Conservation (phyloP, 169 alveolate genomes). For the Pseudocohnilembus persalinus region DNA sequence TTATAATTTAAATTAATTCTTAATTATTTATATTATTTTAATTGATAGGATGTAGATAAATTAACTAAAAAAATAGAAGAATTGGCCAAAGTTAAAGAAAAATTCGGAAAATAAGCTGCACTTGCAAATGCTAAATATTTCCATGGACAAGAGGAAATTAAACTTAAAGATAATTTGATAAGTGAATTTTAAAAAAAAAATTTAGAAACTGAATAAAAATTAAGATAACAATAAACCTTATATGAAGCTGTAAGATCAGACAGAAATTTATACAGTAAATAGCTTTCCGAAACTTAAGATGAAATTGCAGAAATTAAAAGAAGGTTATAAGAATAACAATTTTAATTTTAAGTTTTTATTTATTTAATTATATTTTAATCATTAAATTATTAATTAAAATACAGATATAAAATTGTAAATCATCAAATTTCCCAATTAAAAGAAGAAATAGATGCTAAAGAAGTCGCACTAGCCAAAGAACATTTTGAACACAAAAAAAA, state of each 20-base stretch:
- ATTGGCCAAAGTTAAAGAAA: conserved; percentile 81
- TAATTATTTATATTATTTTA: too few species aligned
- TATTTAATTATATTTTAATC: too few species aligned
- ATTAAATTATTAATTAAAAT: too few species aligned
- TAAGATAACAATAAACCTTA: conserved; percentile 83
- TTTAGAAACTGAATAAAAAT: conserved; percentile 84
- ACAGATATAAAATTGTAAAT: conserved; percentile 82
- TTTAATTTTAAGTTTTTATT: background rate
- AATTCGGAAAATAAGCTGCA: conserved; percentile 83
- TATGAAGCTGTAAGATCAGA: conserved; percentile 94
- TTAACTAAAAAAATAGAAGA: conserved; percentile 50
- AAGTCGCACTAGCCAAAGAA: conserved; percentile 76
- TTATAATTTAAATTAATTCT: conserved; percentile 16
- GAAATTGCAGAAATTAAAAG: conserved; percentile 91
- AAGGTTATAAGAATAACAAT: conserved; percentile 18
- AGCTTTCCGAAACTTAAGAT: conserved; percentile 89
- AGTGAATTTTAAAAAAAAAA: conserved; percentile 86
- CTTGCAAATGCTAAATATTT: conserved; percentile 81
- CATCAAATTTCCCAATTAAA: conserved; percentile 89
- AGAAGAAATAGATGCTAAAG: conserved; percentile 89
- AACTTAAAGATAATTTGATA: conserved; percentile 79
- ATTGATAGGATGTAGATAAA: conserved; percentile 64
- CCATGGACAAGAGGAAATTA: conserved; percentile 84
- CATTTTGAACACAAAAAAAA: conserved; percentile 78
- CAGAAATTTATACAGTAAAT: conserved; percentile 90